Percentiles rank a stretch among this genome's conserved stretches.
Evolutionary conservation across 2,329 filamentous ascomycete genomes (phyloP).

Genomic region (Diaporthe vaccinii): DNA sequence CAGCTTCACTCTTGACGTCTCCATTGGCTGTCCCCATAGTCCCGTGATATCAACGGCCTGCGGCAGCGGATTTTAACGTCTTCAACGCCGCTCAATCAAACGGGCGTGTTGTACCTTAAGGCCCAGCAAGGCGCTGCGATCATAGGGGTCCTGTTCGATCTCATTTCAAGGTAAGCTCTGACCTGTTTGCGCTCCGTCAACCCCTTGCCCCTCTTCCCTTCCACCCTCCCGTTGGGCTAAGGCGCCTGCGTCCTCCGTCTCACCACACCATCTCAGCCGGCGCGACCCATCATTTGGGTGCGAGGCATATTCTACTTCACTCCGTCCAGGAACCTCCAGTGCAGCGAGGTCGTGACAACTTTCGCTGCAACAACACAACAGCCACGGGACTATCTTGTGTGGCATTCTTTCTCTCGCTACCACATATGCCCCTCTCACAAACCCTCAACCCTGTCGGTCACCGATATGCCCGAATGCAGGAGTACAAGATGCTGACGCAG

Average conservation of each 20-base stretch:
- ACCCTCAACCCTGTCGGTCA: background rate
- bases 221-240: slow-evolving; percentile 29
- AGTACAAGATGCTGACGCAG: slow-evolving; percentile 34
- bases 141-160: slow-evolving; percentile 4
- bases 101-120: slow-evolving; percentile 31
- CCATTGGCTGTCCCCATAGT: slow-evolving; percentile 62
- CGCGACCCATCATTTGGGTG: slow-evolving; percentile 8
- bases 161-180: slow-evolving; percentile 15
- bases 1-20: slow-evolving; percentile 56
- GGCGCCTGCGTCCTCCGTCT: slow-evolving; percentile 5
- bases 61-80: slow-evolving; percentile 55
- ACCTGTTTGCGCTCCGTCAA: slow-evolving; percentile 15
- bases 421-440: background rate
- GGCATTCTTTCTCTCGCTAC: background rate
- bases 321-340: background rate
- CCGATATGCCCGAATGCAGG: background rate
- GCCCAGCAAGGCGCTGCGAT: slow-evolving; percentile 34
- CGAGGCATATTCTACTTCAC: background rate
- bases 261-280: slow-evolving; percentile 24
- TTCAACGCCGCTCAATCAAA: slow-evolving; percentile 50
- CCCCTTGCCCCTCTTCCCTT: slow-evolving; percentile 16
- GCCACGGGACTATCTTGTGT: slow-evolving; percentile 29
- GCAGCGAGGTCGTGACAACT: background rate
- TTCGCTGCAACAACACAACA: slow-evolving; percentile 19
- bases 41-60: slow-evolving; percentile 66